These are phyloP conservation scores for Trifolium repens DNA, from an alignment of 306 rosid genomes.

Conservation along the genomic window DNA sequence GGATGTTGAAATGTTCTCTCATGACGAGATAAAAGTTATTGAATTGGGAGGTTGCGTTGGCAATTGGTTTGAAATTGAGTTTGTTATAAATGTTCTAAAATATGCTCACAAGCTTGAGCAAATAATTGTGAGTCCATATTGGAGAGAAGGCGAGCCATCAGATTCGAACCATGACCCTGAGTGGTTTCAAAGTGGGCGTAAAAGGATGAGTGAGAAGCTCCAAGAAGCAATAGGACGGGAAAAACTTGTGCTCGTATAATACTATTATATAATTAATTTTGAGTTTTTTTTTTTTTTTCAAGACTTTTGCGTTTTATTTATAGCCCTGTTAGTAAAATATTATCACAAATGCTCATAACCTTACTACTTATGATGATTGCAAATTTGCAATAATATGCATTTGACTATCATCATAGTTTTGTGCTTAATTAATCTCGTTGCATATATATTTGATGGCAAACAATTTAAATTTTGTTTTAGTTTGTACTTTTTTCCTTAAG, in stretches of 20 bases:
- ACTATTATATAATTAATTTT: too few species aligned
- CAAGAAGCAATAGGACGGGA: not conserved
- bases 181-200: not conserved
- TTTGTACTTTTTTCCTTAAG: too few species aligned
- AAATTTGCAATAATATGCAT: too few species aligned
- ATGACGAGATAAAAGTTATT: not conserved
- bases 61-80: slow-evolving; percentile 19
- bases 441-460: too few species aligned
- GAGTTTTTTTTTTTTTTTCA: too few species aligned
- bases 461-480: too few species aligned
- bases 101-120: not conserved
- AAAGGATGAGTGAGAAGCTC: not conserved
- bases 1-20: not conserved
- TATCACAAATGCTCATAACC: too few species aligned
- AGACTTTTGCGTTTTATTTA: too few species aligned
- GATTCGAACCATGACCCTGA: not conserved
- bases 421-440: too few species aligned
- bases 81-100: not conserved
- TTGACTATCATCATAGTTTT: too few species aligned
- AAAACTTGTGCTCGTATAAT: not conserved
- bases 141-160: not conserved
- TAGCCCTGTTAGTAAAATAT: too few species aligned
- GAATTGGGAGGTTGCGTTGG: slow-evolving; percentile 7
- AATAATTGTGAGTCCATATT: not conserved
- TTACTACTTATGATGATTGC: too few species aligned